A percentile compares a stretch with the other conserved stretches of the same genome.
Evolutionary conservation across 495 filamentous ascomycete genomes (phyloP).

Genomic region (Podospora conica): DNA sequence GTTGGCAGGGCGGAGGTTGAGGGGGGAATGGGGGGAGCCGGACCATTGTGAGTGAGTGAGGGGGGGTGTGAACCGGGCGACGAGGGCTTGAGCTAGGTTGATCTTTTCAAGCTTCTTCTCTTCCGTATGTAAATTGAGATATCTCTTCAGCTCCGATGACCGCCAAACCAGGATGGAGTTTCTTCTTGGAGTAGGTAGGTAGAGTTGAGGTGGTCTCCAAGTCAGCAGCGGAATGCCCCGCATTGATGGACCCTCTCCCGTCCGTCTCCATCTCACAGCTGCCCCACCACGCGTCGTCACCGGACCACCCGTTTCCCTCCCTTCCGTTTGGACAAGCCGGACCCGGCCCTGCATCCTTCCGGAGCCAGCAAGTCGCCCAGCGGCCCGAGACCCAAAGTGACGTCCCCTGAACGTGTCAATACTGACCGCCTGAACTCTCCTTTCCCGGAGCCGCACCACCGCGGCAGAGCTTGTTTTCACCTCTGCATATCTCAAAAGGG

Average conservation of each 20-base stretch:
- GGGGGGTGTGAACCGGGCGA: too few relatives aligned
- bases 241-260: conserved; percentile 2
- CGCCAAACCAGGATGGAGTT: background rate
- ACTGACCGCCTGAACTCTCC: background rate
- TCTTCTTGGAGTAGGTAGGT: background rate
- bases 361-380: background rate
- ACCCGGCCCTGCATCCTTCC: background rate
- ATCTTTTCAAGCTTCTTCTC: background rate
- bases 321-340: background rate
- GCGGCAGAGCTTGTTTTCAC: background rate
- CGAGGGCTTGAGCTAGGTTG: too few relatives aligned
- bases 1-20: background rate
- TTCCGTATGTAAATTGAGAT: background rate
- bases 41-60: background rate
- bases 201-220: background rate
- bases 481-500: too few relatives aligned
- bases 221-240: background rate
- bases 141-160: background rate
- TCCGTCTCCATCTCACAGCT: conserved; percentile 1
- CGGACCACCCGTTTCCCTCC: background rate
- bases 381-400: background rate
- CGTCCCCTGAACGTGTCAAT: background rate
- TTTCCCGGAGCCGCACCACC: background rate
- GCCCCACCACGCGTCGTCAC: conserved; percentile 2
- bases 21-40: background rate